Evolutionary conservation across 2,329 filamentous ascomycete species (phyloP), one percentile per base, ranked within the genome.

Genomic region (Aspergillus versicolor): DNA sequence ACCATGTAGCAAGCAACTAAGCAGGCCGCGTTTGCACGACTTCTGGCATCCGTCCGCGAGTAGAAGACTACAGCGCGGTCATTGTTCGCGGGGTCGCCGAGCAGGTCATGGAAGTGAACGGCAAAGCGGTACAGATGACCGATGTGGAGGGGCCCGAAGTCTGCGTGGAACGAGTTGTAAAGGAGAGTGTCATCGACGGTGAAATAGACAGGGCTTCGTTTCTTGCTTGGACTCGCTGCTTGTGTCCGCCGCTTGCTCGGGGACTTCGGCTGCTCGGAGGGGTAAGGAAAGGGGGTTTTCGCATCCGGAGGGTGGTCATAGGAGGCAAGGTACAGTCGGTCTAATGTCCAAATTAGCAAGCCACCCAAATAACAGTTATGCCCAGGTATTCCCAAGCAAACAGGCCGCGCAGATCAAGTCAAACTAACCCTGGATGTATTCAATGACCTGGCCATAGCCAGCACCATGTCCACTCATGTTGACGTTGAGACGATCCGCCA

Each of bases 1-100:
- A 99, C 92, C 92, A 99, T 97, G 79, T 99, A 99, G 79, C 92
- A 96, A 54, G 94, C 93, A 45, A 99, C 85, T 70, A 99, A 84
- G 73, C 92, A 97, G 27, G 94, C 92, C 47, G 94, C 92, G 76
- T 99, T 99, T 64, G 72, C 94, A 51, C 73, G 84, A 90, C 92
- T 97, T 71, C 92, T 87, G 32, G 93, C 88, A 77, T 99, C 92
- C 5, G 92, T 88, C 66, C 87, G 88, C 76, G 92, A 97, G 89
- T 92, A 99, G 77, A 99, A 97, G 8, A 97, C 93, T 57, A 99
- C 91, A 2, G 91, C 89, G 47, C 91, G 84, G 63, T 92, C 88
- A 78, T 92, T 90, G 76, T 96, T 97, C 68, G 91, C 90, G 62
- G 92, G 91, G 57, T 92, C 91, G 15, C 91, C 93, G 37, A 99